Base-by-base conservation (phyloP, 2,329 filamentous ascomycete species). In the Westerdykella ornata region DNA sequence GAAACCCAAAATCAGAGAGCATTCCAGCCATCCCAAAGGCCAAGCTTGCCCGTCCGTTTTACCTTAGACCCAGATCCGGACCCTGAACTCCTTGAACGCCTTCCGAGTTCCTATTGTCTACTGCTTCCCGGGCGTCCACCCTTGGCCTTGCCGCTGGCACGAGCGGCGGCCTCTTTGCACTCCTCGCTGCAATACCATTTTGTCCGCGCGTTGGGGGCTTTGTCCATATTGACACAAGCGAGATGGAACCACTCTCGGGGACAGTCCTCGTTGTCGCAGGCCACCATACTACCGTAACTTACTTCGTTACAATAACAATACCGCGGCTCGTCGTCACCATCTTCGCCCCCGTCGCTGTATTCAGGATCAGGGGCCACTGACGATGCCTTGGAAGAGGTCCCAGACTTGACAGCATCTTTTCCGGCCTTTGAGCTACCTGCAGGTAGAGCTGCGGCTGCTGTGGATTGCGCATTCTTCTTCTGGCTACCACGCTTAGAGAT, bases 181-280 rank as follows among this genome's bases (percentile, higher is more conserved):
- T 66, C 62, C 40, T 65, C 61, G 46, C 61, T 62, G 45, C 64
- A 67, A 45, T 63, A 67, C 64, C 64, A 67, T 37, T 66, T 67
- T 18, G 60, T 57, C 30, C 57, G 49, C n/a, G 54, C 52, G 13
- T 70, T 69, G 1, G 80, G 80, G 50, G 79, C 75, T 51, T 75
- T 74, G 33, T 73, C 77, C 53, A 83, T 66, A 15, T 77, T 76
- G 38, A 81, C 77, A 52, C 80, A 83, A 31, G 73, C 76, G 60
- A 81, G 72, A 68, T 83, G 80, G 62, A 83, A 83, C 80, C 80
- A 83, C 58, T 83, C 78, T 47, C 77, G 74, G 11, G 75, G 72
- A 63, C 80, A 83, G 42, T 72, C 68, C 29, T 80, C 76, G 56
- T 82, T 82, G 59, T 83, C 80, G 54, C 80, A 83, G 11, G 77